Percentiles rank a stretch among this genome's conserved stretches.
Conservation (phyloP, 805 yeast species). For the Kodamaea neixiangensis region DNA sequence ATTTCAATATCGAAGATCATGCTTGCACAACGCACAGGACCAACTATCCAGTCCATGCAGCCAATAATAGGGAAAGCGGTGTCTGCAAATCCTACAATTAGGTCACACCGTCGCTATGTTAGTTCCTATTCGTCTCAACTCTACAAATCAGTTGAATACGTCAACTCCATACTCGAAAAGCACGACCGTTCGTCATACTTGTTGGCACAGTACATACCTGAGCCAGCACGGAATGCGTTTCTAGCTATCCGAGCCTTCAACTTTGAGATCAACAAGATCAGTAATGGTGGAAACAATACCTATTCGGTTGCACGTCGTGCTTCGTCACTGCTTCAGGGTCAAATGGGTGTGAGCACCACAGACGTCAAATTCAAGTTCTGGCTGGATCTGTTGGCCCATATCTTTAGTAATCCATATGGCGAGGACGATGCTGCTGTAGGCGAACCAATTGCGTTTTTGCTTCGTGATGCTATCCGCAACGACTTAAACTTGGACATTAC, state of each 20-base stretch:
- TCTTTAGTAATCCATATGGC: conserved; percentile 36
- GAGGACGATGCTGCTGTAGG: conserved; percentile 40
- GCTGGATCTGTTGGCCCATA: conserved; percentile 59
- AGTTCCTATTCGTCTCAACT: conserved; percentile 19
- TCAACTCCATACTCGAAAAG: conserved; percentile 44
- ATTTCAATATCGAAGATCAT: too few species aligned
- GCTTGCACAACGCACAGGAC: background rate
- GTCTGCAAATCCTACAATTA: background rate
- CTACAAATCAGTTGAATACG: conserved; percentile 42
- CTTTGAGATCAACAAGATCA: conserved; percentile 58
- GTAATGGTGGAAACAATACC: conserved; percentile 27
- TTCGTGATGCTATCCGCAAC: conserved; percentile 53
- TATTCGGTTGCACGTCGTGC: conserved; percentile 33
- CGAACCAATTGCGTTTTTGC: conserved; percentile 65
- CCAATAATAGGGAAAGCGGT: background rate
- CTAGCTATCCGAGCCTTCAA: conserved; percentile 67
- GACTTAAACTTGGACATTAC: conserved; percentile 53
- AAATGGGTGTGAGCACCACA: conserved; percentile 42
- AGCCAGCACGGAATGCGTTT: conserved; percentile 59
- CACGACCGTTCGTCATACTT: conserved; percentile 66
- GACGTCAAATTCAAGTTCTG: conserved; percentile 72
- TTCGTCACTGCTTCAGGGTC: conserved; percentile 25
- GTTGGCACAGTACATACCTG: conserved; percentile 69
- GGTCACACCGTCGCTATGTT: background rate
- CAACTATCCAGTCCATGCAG: background rate